Evolutionary conservation across 257 asterid genomes (phyloP).

Genomic region (Solanum sitiens): DNA sequence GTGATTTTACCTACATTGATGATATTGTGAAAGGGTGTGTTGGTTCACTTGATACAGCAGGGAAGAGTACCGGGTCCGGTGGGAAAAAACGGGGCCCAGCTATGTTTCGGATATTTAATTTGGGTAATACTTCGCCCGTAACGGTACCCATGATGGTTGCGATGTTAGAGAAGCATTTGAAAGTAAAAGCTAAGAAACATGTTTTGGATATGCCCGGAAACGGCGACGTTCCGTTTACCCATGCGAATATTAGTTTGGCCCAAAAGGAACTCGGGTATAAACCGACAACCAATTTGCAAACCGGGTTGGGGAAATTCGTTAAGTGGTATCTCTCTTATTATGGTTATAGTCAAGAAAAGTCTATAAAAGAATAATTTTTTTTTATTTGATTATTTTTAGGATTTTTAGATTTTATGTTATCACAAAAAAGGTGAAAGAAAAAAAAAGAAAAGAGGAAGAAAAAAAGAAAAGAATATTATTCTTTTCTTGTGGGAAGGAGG

Average conservation of each 20-base stretch:
- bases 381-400: neutral
- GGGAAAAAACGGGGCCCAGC: slow-evolving; percentile 10
- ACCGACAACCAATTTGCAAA: slow-evolving; percentile 16
- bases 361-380: neutral
- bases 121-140: slow-evolving; percentile 13
- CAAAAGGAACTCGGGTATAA: slow-evolving; percentile 13
- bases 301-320: slow-evolving; percentile 18
- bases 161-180: slow-evolving; percentile 16
- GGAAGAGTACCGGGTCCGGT: slow-evolving; percentile 18
- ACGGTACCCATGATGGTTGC: slow-evolving; percentile 15
- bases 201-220: slow-evolving; percentile 14
- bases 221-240: slow-evolving; percentile 17
- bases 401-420: neutral
- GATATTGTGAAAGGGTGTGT: slow-evolving; percentile 14
- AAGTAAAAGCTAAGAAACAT: slow-evolving; percentile 10
- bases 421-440: neutral
- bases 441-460: too few relatives aligned
- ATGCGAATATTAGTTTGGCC: slow-evolving; percentile 21
- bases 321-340: slow-evolving; percentile 17
- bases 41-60: slow-evolving; percentile 6
- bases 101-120: slow-evolving; percentile 6
- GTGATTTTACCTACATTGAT: slow-evolving; percentile 14
- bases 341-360: neutral
- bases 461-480: neutral
- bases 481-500: neutral